Percentiles rank a stretch among this genome's conserved stretches.
Conservation (phyloP, 2,329 filamentous ascomycete genomes). For the Stemphylium beticola region DNA sequence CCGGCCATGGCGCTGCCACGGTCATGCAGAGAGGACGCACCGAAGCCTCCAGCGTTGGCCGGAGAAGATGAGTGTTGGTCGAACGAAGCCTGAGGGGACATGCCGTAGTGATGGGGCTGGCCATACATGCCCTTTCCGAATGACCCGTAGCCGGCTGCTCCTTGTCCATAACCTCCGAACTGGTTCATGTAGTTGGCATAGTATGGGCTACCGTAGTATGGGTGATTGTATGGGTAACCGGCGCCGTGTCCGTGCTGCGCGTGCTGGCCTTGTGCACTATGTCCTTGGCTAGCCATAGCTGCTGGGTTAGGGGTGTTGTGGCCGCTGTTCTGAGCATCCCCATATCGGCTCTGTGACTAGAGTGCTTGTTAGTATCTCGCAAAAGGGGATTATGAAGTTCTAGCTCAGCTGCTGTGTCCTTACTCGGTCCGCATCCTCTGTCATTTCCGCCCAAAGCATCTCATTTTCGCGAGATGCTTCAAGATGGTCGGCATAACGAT, state of each 20-base stretch:
- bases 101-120: constrained; percentile 66
- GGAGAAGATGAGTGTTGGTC: constrained; percentile 69
- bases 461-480: constrained; percentile 6
- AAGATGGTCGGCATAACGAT: constrained; percentile 7
- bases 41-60: constrained; percentile 63
- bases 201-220: constrained; percentile 68
- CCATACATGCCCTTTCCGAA: constrained; percentile 68
- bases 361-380: constrained; percentile 21
- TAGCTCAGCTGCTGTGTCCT: constrained; percentile 8
- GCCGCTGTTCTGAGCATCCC: constrained; percentile 83
- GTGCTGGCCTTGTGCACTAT: constrained; percentile 54
- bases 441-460: constrained; percentile 7
- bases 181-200: constrained; percentile 69
- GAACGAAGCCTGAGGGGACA: constrained; percentile 62
- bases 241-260: constrained; percentile 55
- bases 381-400: background rate
- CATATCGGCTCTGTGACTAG: constrained; percentile 69
- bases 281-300: constrained; percentile 62
- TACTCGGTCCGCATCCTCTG: constrained; percentile 7
- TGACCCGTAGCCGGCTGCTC: constrained; percentile 55
- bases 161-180: constrained; percentile 61
- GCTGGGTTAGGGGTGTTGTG: constrained; percentile 89
- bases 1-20: constrained; percentile 54
- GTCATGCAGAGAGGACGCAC: constrained; percentile 54
- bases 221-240: constrained; percentile 59